Percentiles rank a stretch among this genome's conserved stretches.
phyloP scores from a whole-genome alignment of 2,329 filamentous ascomycete species.

The Colletotrichum viniferum region DNA sequence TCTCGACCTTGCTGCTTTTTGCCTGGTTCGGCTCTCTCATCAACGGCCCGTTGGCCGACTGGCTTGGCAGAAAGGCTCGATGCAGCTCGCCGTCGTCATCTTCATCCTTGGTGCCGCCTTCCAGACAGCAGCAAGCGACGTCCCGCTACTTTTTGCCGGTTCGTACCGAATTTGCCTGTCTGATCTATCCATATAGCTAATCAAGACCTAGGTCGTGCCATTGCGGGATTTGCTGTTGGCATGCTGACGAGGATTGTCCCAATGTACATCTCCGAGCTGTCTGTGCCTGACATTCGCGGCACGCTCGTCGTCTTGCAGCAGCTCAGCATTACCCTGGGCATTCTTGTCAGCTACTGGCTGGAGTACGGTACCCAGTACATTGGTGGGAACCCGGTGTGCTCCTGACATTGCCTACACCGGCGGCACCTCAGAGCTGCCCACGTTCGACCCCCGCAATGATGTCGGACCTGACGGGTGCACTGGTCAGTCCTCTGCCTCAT shows the following conservation, averaged over 20 bases:
- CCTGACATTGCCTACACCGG: constrained; percentile 51
- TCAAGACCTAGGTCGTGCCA: constrained; percentile 36
- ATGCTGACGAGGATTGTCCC: constrained; percentile 43
- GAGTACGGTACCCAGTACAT: constrained; percentile 45
- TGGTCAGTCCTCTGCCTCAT: constrained; percentile 47
- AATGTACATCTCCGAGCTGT: constrained; percentile 52
- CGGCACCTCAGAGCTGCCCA: constrained; percentile 37
- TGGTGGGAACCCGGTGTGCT: constrained; percentile 49
- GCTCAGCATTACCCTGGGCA: constrained; percentile 45
- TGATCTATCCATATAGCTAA: background rate
- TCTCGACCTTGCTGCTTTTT: constrained; percentile 51
- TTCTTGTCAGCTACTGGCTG: constrained; percentile 47
- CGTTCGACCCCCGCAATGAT: constrained; percentile 47
- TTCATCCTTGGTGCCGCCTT: constrained; percentile 47
- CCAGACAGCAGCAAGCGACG: constrained; percentile 43
- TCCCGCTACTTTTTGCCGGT: constrained; percentile 40
- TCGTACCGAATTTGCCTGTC: background rate
- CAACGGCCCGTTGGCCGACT: constrained; percentile 43
- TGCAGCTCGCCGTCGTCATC: constrained; percentile 37
- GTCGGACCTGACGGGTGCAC: constrained; percentile 39
- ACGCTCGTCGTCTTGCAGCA: constrained; percentile 50
- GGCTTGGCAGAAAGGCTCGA: constrained; percentile 36
- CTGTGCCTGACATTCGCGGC: constrained; percentile 52
- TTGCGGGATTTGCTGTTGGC: constrained; percentile 49
- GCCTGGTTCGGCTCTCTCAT: constrained; percentile 54